A percentile compares a stretch with the other conserved stretches of the same genome.
phyloP scores from a whole-genome alignment of 805 yeast genomes.

The Yarrowia keelungensis region DNA sequence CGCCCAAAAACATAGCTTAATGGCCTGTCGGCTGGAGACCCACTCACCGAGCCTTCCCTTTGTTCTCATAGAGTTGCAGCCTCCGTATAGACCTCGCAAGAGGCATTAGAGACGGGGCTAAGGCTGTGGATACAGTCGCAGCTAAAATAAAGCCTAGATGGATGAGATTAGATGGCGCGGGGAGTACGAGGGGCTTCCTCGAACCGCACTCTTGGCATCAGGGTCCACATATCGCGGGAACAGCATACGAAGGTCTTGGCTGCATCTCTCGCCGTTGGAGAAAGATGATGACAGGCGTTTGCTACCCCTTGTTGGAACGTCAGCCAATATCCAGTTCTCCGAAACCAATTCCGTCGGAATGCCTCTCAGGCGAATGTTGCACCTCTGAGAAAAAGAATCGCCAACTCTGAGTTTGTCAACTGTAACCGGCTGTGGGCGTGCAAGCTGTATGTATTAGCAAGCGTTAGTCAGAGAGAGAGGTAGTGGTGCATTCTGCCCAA shows the following conservation, averaged over 20 bases:
- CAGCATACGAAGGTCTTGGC: conserved; percentile 7
- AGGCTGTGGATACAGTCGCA: background rate
- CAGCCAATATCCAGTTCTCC: background rate
- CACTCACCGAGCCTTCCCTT: background rate
- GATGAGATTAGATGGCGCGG: conserved; percentile 9
- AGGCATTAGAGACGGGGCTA: background rate
- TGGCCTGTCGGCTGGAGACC: background rate
- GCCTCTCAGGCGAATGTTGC: background rate
- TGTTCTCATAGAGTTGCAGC: background rate
- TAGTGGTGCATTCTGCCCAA: too few relatives aligned
- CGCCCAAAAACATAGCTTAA: background rate
- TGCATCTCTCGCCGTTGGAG: background rate
- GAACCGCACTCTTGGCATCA: background rate
- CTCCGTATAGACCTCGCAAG: background rate
- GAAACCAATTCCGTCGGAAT: conserved; percentile 8
- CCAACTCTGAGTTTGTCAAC: background rate
- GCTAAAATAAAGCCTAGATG: conserved; percentile 1
- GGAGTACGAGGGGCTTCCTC: too few relatives aligned
- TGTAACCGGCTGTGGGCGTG: background rate
- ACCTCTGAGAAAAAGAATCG: background rate
- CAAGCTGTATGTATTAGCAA: background rate
- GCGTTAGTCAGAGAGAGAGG: background rate
- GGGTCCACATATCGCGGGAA: background rate
- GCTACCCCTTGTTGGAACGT: background rate
- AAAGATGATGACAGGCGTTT: background rate